These are phyloP conservation scores for Abrus precatorius DNA, from an alignment of 306 rosid species.

Conservation along the genomic window DNA sequence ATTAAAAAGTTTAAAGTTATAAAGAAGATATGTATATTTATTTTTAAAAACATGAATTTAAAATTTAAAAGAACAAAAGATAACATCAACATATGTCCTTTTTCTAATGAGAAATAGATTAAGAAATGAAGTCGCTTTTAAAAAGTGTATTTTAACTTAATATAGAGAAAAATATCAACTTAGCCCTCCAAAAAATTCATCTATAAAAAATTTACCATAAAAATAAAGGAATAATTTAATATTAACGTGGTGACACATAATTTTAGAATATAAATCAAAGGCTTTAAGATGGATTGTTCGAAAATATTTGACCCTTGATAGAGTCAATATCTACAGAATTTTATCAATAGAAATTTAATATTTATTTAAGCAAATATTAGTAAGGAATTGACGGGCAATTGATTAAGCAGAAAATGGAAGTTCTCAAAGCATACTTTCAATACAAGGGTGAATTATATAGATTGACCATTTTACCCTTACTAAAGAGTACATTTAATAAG, in stretches of 20 bases:
- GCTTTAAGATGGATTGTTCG: background rate
- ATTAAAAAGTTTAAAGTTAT: no score
- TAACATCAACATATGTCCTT: background rate
- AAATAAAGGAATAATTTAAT: no score
- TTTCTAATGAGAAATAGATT: background rate
- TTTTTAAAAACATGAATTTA: background rate
- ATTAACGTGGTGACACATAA: no score
- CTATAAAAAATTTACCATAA: no score
- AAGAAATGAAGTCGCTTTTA: background rate
- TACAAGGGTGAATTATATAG: background rate
- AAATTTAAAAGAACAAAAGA: background rate
- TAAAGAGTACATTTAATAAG: background rate
- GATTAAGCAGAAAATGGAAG: background rate
- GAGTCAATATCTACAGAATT: background rate
- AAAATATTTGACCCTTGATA: background rate
- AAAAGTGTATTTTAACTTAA: background rate
- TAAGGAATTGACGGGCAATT: background rate
- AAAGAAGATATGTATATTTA: background rate
- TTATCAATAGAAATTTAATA: background rate
- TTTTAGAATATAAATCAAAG: no score
- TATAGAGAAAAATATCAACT: background rate
- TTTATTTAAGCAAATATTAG: background rate
- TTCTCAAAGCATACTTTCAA: background rate
- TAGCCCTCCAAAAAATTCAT: no score
- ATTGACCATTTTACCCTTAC: background rate